Base-by-base conservation (phyloP, 1,284 basidiomycete species). In the Malassezia nana region DNA sequence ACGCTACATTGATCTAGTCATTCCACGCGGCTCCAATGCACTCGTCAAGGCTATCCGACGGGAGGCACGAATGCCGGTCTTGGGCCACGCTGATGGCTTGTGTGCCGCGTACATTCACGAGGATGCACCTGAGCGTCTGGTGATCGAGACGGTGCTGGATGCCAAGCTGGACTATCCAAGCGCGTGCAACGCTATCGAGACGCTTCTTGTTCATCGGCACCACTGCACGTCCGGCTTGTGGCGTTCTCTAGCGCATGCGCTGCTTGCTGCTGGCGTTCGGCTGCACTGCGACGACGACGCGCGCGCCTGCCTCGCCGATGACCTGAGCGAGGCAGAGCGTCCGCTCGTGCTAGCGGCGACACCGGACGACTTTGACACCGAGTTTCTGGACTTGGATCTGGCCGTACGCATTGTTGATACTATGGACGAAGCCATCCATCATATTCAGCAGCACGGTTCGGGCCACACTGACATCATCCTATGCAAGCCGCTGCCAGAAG, bases 51-150 rank as follows among this genome's bases (percentile, higher is more conserved):
- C 78, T 71, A 95, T 99, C 54, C 88, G 96, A 75, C 84, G 87
- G 57, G 82, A 80, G 59, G 94, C 92, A 0, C 80, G 86, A 51
- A 96, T 99, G 60, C 85, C 94, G 1, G 94, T 99, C 41, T 95
- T 98, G 90, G 94, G 94, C 1, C 94, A 99, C 70, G 92, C 94
- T 4, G 92, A 98, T 74, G 92, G 92, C 0, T 77, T 96, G 8
- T 98, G 92, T 74, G 81, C 84, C 5, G 83, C 91, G 1, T 96
- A 85, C 74, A 76, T 98, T 3, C 92, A 99, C 75, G 82, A 86
- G 61, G 80, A 80, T 31, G 92, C 91, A 0, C 81, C 86, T 63
- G 65, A 78, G 39, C 79, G 82, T 43, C 94, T 89, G 74, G 87
- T 89, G 0, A 77, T 85, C 30, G 80, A 88, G 13, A 80, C 95